phyloP scores from a whole-genome alignment of 1,139 yeast species.

The Hansenula lynferdii region DNA sequence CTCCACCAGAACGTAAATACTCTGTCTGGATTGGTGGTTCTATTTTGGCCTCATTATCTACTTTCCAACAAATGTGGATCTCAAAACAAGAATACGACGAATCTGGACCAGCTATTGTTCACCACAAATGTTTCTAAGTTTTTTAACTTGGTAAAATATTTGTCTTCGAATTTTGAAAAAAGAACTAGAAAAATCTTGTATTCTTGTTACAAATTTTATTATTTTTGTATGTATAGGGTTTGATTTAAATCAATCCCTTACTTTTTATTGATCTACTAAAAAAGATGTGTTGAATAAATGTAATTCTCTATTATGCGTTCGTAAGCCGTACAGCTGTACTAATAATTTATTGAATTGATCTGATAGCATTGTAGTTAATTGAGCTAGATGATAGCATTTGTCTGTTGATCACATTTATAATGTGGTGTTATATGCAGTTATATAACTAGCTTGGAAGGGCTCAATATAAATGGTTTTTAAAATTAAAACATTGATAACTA shows the following conservation, averaged over 20 bases:
- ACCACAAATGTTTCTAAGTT: conserved; percentile 99
- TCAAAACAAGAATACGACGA: conserved; percentile 99
- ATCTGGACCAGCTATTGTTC: conserved; percentile 99
- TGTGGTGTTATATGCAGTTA: too few relatives aligned
- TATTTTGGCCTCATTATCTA: conserved; percentile 95
- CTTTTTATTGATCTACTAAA: background rate
- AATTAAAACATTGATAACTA: too few relatives aligned
- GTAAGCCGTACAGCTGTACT: too few relatives aligned
- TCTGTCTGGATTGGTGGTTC: conserved; percentile 99
- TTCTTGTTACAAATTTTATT: background rate
- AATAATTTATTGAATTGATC: too few relatives aligned
- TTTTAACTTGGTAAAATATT: conserved; percentile 6
- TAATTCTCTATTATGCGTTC: background rate
- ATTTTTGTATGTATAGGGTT: background rate
- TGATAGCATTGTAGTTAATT: too few relatives aligned
- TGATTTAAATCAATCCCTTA: background rate
- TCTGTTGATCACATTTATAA: too few relatives aligned
- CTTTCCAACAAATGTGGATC: conserved; percentile 99
- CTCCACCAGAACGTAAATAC: conserved; percentile 99
- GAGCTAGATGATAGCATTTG: too few relatives aligned
- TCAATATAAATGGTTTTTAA: too few relatives aligned
- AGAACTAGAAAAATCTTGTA: background rate
- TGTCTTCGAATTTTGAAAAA: background rate
- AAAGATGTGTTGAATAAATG: background rate
- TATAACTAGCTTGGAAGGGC: too few relatives aligned